Base-by-base conservation (phyloP, 1,284 basidiomycete genomes). In the Irpex sp. region DNA sequence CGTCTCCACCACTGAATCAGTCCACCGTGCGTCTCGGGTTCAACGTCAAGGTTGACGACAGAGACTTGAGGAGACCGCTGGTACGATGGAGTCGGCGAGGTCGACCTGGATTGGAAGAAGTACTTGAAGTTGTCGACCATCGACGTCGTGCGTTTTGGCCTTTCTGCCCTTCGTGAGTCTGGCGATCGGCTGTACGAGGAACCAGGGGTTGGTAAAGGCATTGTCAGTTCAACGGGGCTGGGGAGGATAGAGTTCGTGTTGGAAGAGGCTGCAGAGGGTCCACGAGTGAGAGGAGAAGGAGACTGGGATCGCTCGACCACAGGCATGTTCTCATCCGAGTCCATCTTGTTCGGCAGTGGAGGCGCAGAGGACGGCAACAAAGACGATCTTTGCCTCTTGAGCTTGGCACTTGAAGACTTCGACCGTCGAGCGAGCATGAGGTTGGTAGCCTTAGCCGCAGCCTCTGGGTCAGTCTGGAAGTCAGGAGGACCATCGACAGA, bases 81-180 rank as follows among this genome's bases (percentile, higher is more conserved):
- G 21, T 64, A 55, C 8, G 66, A 65, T 0, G 68, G 66, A 21
- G 62, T 60, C 5, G 67, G 68, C 5, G 71, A 66, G 10, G 61
- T 64, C 6, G 73, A 72, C 4, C 77, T 75, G 18, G 76, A 73
- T 10, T 73, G 69, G 63, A 71, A 69, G 60, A 82, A 81, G 61
- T 78, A 71, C 48, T 74, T 75, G 55, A 82, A 77, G 62, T 81
- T 82, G 66, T 79, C 77, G 56, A 82, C 75, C 74, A 83, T 76
- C 19, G 81, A 82, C 19, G 72, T 76, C 52, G 80, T 74, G 45
- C 80, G 76, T 65, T 81, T 80, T 12, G 80, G 79, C 14, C 66
- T 69, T 51, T 63, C 69, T 56, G 62, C 66, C 19, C 64, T 61
- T n/a, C 64, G 61, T 19, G 72, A 58, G 33, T 65, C 65, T 59